Evolutionary conservation across 192 early-diverging fungal genomes (phyloP).

Genomic region (Diversispora epigaea): DNA sequence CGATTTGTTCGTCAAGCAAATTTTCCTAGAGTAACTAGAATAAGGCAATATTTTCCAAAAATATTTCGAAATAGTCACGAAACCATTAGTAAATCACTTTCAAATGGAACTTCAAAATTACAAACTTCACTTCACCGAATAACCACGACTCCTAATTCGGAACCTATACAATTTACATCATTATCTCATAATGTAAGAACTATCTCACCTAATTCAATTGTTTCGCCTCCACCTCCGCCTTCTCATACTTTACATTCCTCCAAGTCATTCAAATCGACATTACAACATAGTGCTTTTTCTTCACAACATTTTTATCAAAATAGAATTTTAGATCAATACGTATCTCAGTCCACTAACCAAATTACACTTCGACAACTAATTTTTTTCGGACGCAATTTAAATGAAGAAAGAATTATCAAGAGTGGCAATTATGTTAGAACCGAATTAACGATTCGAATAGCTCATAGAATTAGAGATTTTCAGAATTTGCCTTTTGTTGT

Average conservation of each 20-base stretch:
- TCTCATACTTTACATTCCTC: neutral
- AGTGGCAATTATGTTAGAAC: slow-evolving; percentile 88
- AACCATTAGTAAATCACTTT: no score
- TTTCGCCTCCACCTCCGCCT: neutral
- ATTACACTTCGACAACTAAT: slow-evolving; percentile 90
- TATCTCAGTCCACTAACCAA: slow-evolving; percentile 69
- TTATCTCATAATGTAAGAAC: neutral
- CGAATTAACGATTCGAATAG: slow-evolving; percentile 86
- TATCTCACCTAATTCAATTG: neutral
- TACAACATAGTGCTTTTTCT: slow-evolving; percentile 27
- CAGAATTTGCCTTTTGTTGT: slow-evolving; percentile 92
- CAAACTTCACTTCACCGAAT: neutral
- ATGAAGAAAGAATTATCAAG: slow-evolving; percentile 75
- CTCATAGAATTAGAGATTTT: slow-evolving; percentile 90
- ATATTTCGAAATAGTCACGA: no score
- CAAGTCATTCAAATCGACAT: neutral
- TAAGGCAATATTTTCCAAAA: no score
- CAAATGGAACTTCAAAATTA: no score
- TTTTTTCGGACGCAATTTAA: slow-evolving; percentile 86
- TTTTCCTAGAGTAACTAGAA: no score
- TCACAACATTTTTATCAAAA: slow-evolving; percentile 90
- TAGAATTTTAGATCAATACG: slow-evolving; percentile 83
- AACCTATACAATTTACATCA: slow-evolving; percentile 17
- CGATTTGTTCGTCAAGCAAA: no score
- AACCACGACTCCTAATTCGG: neutral